phyloP scores from a whole-genome alignment of 768 basidiomycete genomes.

The Russula sp. region DNA sequence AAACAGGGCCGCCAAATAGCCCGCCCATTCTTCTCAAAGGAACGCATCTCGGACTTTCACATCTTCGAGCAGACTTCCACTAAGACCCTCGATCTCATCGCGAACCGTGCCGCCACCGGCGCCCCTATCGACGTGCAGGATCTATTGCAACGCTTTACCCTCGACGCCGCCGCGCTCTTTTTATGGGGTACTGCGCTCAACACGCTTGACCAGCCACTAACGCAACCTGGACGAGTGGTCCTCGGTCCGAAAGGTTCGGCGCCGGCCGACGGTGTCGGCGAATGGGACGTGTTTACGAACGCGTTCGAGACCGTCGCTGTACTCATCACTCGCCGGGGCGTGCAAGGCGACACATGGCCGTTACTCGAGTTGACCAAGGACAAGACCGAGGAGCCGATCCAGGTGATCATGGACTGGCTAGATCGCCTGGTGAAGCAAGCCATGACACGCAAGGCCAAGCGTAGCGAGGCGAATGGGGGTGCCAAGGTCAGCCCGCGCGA shows the following conservation, averaged over 20 bases:
- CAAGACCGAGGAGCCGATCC: constrained; percentile 21
- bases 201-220: constrained; percentile 34
- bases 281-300: constrained; percentile 20
- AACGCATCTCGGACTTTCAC: constrained; percentile 34
- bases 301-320: constrained; percentile 21
- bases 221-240: constrained; percentile 33
- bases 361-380: constrained; percentile 24
- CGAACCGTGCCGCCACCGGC: neutral
- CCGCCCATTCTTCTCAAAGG: constrained; percentile 35
- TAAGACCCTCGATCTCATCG: constrained; percentile 24
- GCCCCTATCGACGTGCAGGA: constrained; percentile 32
- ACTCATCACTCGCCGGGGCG: constrained; percentile 15
- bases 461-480: neutral
- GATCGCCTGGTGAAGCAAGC: constrained; percentile 20
- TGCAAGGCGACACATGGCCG: constrained; percentile 23
- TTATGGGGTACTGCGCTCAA: constrained; percentile 43
- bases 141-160: constrained; percentile 41
- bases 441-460: constrained; percentile 16
- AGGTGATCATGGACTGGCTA: constrained; percentile 15
- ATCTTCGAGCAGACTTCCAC: constrained; percentile 32
- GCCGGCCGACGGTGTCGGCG: constrained; percentile 13
- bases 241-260: constrained; percentile 23
- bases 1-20: constrained; percentile 31
- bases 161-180: constrained; percentile 51
- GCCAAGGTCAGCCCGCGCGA: constrained; percentile 10